These are phyloP conservation scores for Pythium brassicae DNA, from an alignment of 352 stramenopile genomes.

Conservation along the genomic window DNA sequence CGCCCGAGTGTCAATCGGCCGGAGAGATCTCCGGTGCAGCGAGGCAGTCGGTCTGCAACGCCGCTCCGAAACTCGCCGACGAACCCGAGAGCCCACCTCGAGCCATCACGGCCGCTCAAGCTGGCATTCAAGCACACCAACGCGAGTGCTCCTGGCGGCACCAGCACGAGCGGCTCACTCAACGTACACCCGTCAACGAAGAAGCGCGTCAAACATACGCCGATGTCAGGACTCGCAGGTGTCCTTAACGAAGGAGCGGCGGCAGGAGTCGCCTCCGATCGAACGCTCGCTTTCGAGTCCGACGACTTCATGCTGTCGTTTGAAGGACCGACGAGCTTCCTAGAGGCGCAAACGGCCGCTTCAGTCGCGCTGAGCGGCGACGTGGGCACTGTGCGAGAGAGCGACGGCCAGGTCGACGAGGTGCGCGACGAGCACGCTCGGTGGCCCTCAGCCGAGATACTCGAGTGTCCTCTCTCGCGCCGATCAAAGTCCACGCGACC, in stretches of 20 bases:
- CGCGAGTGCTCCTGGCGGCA: background rate
- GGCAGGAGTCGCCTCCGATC: too few species aligned
- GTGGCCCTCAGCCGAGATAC: background rate
- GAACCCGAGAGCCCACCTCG: background rate
- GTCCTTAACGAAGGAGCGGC: background rate
- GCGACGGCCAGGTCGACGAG: background rate
- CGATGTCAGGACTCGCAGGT: background rate
- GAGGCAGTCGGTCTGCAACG: conserved; percentile 7
- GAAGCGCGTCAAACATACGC: background rate
- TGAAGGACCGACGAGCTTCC: conserved; percentile 35
- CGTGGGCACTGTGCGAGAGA: background rate
- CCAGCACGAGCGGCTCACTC: background rate
- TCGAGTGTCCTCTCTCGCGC: background rate
- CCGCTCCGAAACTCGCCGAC: background rate
- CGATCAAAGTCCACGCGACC: conserved; percentile 1
- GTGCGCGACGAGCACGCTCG: conserved; percentile 14
- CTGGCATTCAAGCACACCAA: conserved; percentile 4
- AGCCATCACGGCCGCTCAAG: background rate
- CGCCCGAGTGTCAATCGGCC: background rate
- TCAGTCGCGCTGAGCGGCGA: conserved; percentile 10
- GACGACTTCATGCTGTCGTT: conserved; percentile 18
- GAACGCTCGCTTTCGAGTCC: background rate
- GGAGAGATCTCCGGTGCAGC: background rate
- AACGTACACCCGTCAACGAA: conserved; percentile 3
- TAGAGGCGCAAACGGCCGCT: conserved; percentile 29